Conservation (phyloP, 352 stramenopile species). For the Globisporangium acanthophoron region DNA sequence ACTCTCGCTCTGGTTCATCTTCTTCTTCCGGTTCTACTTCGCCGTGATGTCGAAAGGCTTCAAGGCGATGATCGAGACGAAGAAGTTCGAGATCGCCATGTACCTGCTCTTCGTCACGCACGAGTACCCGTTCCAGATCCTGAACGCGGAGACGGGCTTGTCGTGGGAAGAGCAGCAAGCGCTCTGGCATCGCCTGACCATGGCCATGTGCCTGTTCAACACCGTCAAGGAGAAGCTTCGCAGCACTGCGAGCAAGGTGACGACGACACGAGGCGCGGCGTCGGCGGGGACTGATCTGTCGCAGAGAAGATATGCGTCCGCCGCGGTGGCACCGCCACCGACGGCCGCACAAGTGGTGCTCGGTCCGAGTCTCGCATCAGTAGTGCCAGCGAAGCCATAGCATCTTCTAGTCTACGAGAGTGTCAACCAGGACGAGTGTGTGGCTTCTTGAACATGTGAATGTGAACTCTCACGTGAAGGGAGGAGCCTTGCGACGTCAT, state of each 20-base stretch:
- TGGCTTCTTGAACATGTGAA: too few relatives aligned
- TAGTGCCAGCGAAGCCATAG: neutral
- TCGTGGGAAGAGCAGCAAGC: conserved; percentile 34
- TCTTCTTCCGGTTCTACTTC: conserved; percentile 30
- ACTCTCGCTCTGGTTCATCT: conserved; percentile 20
- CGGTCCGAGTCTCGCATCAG: neutral
- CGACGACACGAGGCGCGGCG: neutral
- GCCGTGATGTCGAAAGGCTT: conserved; percentile 15
- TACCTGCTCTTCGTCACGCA: conserved; percentile 29
- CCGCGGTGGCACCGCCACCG: too few relatives aligned
- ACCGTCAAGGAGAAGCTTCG: conserved; percentile 12
- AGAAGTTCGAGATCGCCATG: conserved; percentile 19
- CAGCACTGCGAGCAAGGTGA: neutral
- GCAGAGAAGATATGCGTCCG: too few relatives aligned
- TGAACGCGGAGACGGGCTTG: conserved; percentile 14
- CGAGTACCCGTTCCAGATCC: conserved; percentile 35
- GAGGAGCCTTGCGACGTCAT: too few relatives aligned
- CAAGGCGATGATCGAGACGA: neutral
- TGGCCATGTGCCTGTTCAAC: conserved; percentile 19
- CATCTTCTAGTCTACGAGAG: too few relatives aligned
- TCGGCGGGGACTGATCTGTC: neutral
- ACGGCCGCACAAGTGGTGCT: neutral
- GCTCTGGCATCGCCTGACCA: conserved; percentile 31
- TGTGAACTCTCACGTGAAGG: too few relatives aligned
- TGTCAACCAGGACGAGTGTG: too few relatives aligned